A percentile compares a stretch with the other conserved stretches of the same genome.
Conservation (phyloP, 495 filamentous ascomycete genomes). For the Penicillium canariense region DNA sequence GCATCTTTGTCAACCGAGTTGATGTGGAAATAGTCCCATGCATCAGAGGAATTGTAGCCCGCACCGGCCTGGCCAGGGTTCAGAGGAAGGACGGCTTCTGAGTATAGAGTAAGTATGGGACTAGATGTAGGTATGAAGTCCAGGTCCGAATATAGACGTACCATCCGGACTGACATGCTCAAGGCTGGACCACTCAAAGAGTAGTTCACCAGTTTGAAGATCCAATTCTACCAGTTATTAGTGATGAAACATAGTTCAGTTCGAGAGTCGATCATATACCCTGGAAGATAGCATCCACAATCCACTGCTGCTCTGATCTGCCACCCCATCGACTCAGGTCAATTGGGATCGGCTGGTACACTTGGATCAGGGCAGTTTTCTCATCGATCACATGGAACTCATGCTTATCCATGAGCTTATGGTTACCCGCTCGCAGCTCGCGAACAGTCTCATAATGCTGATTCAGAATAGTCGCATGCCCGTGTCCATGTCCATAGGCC, state of each 20-base stretch:
- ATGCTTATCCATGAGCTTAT: slow-evolving; percentile 53
- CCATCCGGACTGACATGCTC: slow-evolving; percentile 45
- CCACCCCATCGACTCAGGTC: slow-evolving; percentile 39
- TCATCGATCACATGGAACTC: slow-evolving; percentile 51
- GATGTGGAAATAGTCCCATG: slow-evolving; percentile 45
- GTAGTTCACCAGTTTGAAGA: slow-evolving; percentile 36
- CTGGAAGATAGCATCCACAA: slow-evolving; percentile 44
- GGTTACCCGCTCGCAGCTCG: slow-evolving; percentile 51
- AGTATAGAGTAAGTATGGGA: neutral
- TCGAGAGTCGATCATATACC: slow-evolving; percentile 18
- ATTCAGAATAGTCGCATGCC: slow-evolving; percentile 50
- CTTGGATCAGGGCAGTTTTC: slow-evolving; percentile 38
- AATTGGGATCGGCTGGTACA: slow-evolving; percentile 37
- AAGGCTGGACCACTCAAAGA: slow-evolving; percentile 44
- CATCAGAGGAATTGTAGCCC: slow-evolving; percentile 43
- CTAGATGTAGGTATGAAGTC: neutral
- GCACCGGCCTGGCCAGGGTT: slow-evolving; percentile 53
- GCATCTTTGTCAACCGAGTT: slow-evolving; percentile 39
- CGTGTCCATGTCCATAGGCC: slow-evolving; percentile 53
- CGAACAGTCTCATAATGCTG: slow-evolving; percentile 54
- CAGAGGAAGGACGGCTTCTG: slow-evolving; percentile 50
- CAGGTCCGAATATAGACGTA: slow-evolving; percentile 11
- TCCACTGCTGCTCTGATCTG: slow-evolving; percentile 39
- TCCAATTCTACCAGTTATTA: slow-evolving; percentile 29
- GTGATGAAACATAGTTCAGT: neutral